These are phyloP conservation scores for Podospora pseudopauciseta DNA, from an alignment of 495 filamentous ascomycete genomes.

Conservation along the genomic window DNA sequence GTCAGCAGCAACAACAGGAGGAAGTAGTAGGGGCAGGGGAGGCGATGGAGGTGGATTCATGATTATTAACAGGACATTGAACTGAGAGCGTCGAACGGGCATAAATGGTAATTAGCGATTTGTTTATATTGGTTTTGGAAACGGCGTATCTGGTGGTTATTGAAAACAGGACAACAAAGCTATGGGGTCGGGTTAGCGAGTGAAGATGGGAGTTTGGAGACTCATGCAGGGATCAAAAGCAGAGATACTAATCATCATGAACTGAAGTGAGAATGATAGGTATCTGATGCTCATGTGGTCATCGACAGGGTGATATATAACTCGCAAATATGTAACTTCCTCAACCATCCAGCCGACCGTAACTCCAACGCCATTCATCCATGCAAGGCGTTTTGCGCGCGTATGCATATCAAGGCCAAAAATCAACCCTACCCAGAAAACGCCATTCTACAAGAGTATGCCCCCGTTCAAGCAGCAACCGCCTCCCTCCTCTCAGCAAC, in stretches of 20 bases:
- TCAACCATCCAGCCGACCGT: not conserved
- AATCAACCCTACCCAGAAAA: not conserved
- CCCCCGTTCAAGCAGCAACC: not conserved
- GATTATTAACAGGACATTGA: not conserved
- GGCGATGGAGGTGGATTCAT: slow-evolving; percentile 42
- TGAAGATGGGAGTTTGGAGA: not conserved
- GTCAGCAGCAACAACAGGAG: slow-evolving; percentile 39
- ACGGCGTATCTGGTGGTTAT: not conserved
- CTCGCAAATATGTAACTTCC: not conserved
- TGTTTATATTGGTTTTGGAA: not conserved
- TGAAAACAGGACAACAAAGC: not conserved
- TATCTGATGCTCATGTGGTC: not conserved
- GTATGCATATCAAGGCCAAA: not conserved
- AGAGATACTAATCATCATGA: not conserved
- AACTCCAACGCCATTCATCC: not conserved
- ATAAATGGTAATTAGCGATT: not conserved
- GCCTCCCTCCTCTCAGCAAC: not conserved
- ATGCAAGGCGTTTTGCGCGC: not conserved
- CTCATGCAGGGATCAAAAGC: not conserved
- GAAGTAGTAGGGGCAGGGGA: slow-evolving; percentile 1
- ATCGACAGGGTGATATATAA: not conserved
- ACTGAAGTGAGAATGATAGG: not conserved
- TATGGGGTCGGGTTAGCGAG: not conserved
- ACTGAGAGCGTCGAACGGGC: not conserved
- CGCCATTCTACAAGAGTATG: not conserved